Percentiles rank a stretch among this genome's conserved stretches.
Evolutionary conservation across 805 yeast species (phyloP).

Genomic region (Ogataea naganishii): DNA sequence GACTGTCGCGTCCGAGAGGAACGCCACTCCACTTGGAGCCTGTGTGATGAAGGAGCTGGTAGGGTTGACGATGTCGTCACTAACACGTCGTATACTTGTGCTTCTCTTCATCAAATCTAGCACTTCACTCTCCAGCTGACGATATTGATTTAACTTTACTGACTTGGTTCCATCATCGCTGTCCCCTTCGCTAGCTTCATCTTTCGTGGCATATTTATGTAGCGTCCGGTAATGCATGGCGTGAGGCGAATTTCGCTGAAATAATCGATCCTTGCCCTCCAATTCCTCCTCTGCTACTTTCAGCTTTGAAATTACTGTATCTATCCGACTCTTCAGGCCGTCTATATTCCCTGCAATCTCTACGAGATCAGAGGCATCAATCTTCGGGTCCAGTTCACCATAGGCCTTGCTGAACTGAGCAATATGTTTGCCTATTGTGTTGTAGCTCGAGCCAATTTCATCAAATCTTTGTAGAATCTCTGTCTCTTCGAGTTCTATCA

Average conservation of each 20-base stretch:
- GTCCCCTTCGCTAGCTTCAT: conserved; percentile 7
- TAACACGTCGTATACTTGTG: conserved; percentile 2
- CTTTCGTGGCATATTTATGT: conserved; percentile 20
- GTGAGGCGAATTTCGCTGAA: conserved; percentile 27
- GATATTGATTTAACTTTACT: conserved; percentile 1
- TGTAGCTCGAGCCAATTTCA: conserved; percentile 1
- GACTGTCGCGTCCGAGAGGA: too few species aligned
- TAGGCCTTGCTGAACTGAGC: conserved; percentile 2
- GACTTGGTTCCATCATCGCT: background rate
- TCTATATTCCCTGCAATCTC: conserved; percentile 13
- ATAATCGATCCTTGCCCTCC: conserved; percentile 27
- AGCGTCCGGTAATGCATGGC: conserved; percentile 34
- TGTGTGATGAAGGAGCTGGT: conserved; percentile 1
- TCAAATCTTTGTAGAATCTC: conserved; percentile 14
- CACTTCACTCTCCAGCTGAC: conserved; percentile 1
- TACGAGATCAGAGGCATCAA: too few species aligned
- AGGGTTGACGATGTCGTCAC: conserved; percentile 2
- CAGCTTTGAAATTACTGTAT: conserved; percentile 18
- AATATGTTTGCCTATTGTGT: background rate
- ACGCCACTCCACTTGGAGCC: background rate
- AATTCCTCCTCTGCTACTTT: conserved; percentile 26
- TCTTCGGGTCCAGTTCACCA: too few species aligned
- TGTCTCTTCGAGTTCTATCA: conserved; percentile 14
- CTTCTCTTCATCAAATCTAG: conserved; percentile 1
- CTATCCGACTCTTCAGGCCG: conserved; percentile 12